Base-by-base conservation (phyloP, 306 rosid species). In the Lupinus albus region DNA sequence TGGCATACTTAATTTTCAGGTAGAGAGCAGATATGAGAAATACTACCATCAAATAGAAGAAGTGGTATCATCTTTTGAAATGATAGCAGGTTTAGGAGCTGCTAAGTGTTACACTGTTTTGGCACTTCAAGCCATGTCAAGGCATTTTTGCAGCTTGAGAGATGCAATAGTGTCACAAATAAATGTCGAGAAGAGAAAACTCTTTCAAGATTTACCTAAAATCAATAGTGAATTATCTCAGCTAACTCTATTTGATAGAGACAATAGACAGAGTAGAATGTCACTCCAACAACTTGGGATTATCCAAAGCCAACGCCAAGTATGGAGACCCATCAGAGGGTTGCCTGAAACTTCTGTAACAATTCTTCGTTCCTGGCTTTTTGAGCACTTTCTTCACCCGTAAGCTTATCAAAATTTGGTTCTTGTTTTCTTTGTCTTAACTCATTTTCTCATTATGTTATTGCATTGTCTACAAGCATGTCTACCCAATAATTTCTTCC, bases 341-440 rank as follows among this genome's bases (percentile, higher is more conserved):
- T 79, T 90, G 38, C 96, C 91, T 16, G 96, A 90, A 81, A 87
- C 88, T 33, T 90, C 96, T 17, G 95, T 90, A 35, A 78, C 91
- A 38, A 82, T 90, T 50, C 91, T 90, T 55, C 89, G 96, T 56
- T 76, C 88, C 60, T 90, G 96, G 96, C 88, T 90, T 25, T 90
- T 90, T 17, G 96, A 90, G 70, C 95, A 87, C 81, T 90, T 90
- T 66, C 96, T 90, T 68, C 95, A 90, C 71, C 96, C 96, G 96
- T 90, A 85, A 85, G 87, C 32, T 28, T 46, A 58, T 64, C 44
- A 1, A 42, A 64, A 54, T 54, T 38, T 8, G 7, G 28, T 20
- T 60, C n/a, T 66, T 52, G 35, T 12, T 60, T 54, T 41, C 51
- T 54, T 68, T 14, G 4, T 59, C 16, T 57, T 36, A 2, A 3